phyloP scores from a whole-genome alignment of 495 filamentous ascomycete species.

The Aspergillus taichungensis region DNA sequence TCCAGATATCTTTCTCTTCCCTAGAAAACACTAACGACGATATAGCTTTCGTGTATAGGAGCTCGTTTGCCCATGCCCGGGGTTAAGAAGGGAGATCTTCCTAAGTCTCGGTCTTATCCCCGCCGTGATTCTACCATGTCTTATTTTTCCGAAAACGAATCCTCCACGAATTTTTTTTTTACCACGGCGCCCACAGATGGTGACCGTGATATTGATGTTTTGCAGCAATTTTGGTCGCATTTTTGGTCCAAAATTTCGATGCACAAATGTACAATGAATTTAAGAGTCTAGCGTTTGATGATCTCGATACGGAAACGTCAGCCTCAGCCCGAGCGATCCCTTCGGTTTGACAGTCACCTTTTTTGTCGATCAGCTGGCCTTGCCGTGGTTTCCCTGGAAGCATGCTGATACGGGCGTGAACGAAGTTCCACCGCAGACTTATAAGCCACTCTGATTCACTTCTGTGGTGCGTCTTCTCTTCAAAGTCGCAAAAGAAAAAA shows the following conservation, averaged over 20 bases:
- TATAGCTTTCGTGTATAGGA: no score
- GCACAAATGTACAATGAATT: slow-evolving; percentile 74
- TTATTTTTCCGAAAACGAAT: slow-evolving; percentile 43
- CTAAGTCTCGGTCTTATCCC: slow-evolving; percentile 27
- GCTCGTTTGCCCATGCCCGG: slow-evolving; percentile 23
- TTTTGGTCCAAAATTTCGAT: slow-evolving; percentile 72
- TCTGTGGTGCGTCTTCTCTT: slow-evolving; percentile 32
- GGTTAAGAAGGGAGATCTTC: slow-evolving; percentile 39
- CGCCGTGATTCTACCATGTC: slow-evolving; percentile 37
- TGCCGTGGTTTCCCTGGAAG: slow-evolving; percentile 40
- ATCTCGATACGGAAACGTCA: slow-evolving; percentile 40
- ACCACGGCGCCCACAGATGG: slow-evolving; percentile 11
- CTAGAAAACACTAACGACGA: no score
- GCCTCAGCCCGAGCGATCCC: slow-evolving; percentile 45
- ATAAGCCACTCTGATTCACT: no score
- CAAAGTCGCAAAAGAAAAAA: slow-evolving; percentile 46
- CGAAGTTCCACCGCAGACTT: no score
- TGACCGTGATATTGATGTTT: slow-evolving; percentile 51
- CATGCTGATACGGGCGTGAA: no score
- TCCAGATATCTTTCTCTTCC: no score
- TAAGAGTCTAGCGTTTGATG: slow-evolving; percentile 58
- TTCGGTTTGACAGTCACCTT: slow-evolving; percentile 49
- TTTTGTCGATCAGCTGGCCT: slow-evolving; percentile 40
- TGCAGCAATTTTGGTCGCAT: slow-evolving; percentile 75
- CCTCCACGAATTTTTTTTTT: slow-evolving; percentile 44